Base-by-base conservation (phyloP, 441 rosid genomes). In the Gossypium trilobum region DNA sequence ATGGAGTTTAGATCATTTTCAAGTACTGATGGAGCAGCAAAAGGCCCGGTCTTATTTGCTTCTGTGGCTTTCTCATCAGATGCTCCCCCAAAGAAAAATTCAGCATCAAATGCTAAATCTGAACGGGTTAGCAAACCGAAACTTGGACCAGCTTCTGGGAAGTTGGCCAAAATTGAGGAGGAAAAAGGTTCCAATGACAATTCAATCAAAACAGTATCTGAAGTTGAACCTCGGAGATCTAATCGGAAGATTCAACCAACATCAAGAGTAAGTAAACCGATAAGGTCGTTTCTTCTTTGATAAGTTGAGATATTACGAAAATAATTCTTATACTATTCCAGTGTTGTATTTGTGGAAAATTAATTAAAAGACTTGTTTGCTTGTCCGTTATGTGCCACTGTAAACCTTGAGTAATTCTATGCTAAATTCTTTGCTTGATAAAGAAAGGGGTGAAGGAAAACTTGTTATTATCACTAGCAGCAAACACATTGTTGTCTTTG, bases 201-300 rank as follows among this genome's bases (percentile, higher is more conserved):
- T 78, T 75, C 88, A 61, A 74, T 79, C 70, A 85, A 81, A 73
- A 44, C 84, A 63, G 36, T 77, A 44, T 60, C 81, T 55, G 91
- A 88, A 23, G 76, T 68, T 70, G 99, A 92, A 85, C 97, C 97
- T 36, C 93, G 99, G 14, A 85, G 99, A 79, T 95, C 98, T 73
- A 78, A 82, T 69, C 96, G 98, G 61, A 88, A 87, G 83, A 95
- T 95, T 75, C 97, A 93, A 82, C 98, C 99, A 66, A 95, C 99
- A 14, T 95, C 97, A 58, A 89, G 95, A 81, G 99, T 93, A 82
- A 87, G 97, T 76, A 8, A n/a, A 31, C 56, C 51, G 3, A 60
- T 71, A 74, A 51, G 5, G 68, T 14, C 51, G 39, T 39, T 39
- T 39, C 11, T 8, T 39, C 44, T 8, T 39, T 39, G 44, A 39